Conservation (phyloP, 305 asterid species). For the Caryopteris hybrid region DNA sequence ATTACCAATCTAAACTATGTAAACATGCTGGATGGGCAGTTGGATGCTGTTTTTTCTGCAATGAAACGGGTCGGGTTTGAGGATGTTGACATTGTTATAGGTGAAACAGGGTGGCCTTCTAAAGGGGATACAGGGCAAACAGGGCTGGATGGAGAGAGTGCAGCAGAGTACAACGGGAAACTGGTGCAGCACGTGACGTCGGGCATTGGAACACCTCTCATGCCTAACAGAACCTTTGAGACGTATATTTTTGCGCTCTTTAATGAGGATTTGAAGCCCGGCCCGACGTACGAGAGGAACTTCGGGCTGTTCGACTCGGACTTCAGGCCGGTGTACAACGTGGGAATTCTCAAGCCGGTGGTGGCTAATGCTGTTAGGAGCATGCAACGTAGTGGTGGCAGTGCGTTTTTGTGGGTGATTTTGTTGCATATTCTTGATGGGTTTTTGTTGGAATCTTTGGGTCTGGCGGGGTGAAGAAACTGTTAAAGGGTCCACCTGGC, state of each 20-base stretch:
- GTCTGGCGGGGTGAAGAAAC: constrained; percentile 33
- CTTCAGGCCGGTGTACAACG: constrained; percentile 54
- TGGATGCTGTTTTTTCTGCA: constrained; percentile 65
- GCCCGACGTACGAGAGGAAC: constrained; percentile 61
- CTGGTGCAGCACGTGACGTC: constrained; percentile 56
- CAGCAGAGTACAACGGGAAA: constrained; percentile 57
- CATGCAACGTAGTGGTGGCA: constrained; percentile 7
- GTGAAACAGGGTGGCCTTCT: constrained; percentile 83
- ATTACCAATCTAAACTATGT: constrained; percentile 39
- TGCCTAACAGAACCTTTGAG: constrained; percentile 63
- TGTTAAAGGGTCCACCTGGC: too few species aligned
- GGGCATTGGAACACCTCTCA: constrained; percentile 68
- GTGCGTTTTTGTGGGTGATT: constrained; percentile 21
- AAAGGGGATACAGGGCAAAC: constrained; percentile 57
- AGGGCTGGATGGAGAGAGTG: constrained; percentile 47
- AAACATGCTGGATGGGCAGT: constrained; percentile 69
- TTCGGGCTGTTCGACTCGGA: constrained; percentile 65
- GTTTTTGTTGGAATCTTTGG: constrained; percentile 32
- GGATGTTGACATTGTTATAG: constrained; percentile 55
- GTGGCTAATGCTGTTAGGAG: constrained; percentile 30
- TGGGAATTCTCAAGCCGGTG: constrained; percentile 52
- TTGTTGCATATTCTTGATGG: constrained; percentile 30
- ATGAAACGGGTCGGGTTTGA: constrained; percentile 38
- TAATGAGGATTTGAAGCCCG: constrained; percentile 67
- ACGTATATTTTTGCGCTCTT: constrained; percentile 68